Conservation (phyloP, 805 yeast genomes). For the Brettanomyces custersianus region DNA sequence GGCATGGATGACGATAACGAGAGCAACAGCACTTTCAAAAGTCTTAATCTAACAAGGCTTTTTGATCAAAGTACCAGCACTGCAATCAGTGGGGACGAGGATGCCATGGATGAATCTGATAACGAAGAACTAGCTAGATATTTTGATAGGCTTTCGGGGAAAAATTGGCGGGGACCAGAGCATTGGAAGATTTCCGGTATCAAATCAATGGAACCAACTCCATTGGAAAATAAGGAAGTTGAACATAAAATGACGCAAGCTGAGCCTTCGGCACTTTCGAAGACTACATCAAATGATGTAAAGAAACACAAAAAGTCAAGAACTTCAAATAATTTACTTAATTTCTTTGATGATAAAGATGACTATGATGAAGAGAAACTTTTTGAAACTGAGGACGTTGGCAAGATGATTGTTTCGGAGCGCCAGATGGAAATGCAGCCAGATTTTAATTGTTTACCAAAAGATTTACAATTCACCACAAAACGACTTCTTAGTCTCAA, state of each 20-base stretch:
- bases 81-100: neutral
- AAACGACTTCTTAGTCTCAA: conserved; percentile 37
- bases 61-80: conserved; percentile 22
- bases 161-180: conserved; percentile 86
- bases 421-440: conserved; percentile 17
- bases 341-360: conserved; percentile 21
- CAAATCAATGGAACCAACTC: conserved; percentile 1
- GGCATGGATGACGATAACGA: conserved; percentile 14
- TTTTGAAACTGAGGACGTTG: conserved; percentile 17
- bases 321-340: too few species aligned
- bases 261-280: too few species aligned
- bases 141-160: conserved; percentile 62
- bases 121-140: conserved; percentile 48
- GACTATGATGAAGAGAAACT: conserved; percentile 17
- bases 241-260: neutral
- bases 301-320: conserved; percentile 25
- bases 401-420: conserved; percentile 18
- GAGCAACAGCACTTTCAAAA: conserved; percentile 6
- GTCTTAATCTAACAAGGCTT: conserved; percentile 20
- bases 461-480: conserved; percentile 42
- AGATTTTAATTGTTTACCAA: conserved; percentile 31
- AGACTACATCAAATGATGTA: neutral
- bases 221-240: neutral
- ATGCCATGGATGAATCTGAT: conserved; percentile 18
- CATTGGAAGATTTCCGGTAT: conserved; percentile 72